phyloP scores from a whole-genome alignment of 768 basidiomycete species.

The Pulveroboletus ravenelii region DNA sequence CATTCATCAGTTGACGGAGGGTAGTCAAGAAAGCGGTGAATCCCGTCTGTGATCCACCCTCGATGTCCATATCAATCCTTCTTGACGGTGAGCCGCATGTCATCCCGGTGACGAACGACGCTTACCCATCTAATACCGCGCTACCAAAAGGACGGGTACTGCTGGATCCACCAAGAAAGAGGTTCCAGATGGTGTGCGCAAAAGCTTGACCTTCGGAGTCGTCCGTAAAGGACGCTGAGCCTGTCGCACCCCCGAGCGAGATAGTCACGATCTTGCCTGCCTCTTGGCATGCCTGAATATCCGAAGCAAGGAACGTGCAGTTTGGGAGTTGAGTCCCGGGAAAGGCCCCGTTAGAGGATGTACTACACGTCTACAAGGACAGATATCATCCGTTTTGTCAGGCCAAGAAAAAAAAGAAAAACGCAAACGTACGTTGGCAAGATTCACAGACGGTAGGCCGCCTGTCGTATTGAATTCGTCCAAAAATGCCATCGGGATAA shows the following conservation, averaged over 20 bases:
- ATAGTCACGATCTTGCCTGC: slow-evolving; percentile 60
- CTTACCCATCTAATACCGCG: slow-evolving; percentile 69
- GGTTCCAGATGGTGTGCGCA: slow-evolving; percentile 61
- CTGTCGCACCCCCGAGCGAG: slow-evolving; percentile 62
- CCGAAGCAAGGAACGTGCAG: slow-evolving; percentile 55
- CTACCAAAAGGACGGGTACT: slow-evolving; percentile 64
- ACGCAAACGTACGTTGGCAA: slow-evolving; percentile 46
- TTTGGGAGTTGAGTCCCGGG: slow-evolving; percentile 59
- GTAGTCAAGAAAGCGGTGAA: slow-evolving; percentile 31
- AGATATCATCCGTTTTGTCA: background rate
- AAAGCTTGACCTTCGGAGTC: slow-evolving; percentile 56
- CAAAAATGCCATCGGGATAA: slow-evolving; percentile 59
- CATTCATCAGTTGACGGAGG: slow-evolving; percentile 28
- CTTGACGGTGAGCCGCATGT: background rate
- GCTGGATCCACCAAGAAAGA: slow-evolving; percentile 65
- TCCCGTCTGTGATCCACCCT: slow-evolving; percentile 36
- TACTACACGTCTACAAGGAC: slow-evolving; percentile 54
- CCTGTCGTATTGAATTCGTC: slow-evolving; percentile 55
- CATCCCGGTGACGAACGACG: background rate
- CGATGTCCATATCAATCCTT: slow-evolving; percentile 46
- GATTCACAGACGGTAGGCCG: slow-evolving; percentile 53
- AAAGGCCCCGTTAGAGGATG: slow-evolving; percentile 51
- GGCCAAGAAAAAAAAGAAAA: background rate
- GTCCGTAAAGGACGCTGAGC: slow-evolving; percentile 54
- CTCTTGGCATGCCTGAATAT: slow-evolving; percentile 61